Evolutionary conservation across 1,284 basidiomycete species (phyloP).

Genomic region (Taiwanofungus camphoratus): DNA sequence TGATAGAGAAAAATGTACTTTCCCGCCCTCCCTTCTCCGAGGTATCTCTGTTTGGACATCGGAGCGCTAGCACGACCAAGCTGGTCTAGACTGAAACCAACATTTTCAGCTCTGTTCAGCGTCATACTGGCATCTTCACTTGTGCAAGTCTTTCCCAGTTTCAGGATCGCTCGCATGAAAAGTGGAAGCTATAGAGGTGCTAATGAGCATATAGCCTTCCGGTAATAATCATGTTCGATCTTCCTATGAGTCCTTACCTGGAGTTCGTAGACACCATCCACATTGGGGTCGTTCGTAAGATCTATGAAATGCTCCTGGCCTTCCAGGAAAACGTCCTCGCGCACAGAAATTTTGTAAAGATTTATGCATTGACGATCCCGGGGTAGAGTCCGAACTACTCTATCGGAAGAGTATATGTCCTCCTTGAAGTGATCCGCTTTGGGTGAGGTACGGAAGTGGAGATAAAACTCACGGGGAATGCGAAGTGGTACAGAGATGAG

Average conservation of each 20-base stretch:
- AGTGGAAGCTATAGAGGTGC: constrained; percentile 66
- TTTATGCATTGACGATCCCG: constrained; percentile 74
- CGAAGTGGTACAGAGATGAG: constrained; percentile 79
- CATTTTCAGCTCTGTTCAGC: constrained; percentile 79
- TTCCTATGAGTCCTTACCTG: constrained; percentile 47
- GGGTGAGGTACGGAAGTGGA: constrained; percentile 77
- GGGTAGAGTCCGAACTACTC: constrained; percentile 77
- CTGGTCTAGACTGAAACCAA: constrained; percentile 84
- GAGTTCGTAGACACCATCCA: constrained; percentile 93
- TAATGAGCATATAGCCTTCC: constrained; percentile 2
- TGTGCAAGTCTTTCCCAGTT: constrained; percentile 80
- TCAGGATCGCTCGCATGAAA: constrained; percentile 77
- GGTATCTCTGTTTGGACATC: constrained; percentile 66
- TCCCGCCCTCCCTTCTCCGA: constrained; percentile 67
- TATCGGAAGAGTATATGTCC: constrained; percentile 68
- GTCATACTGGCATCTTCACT: constrained; percentile 66
- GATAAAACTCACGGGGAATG: constrained; percentile 89
- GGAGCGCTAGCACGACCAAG: constrained; percentile 61
- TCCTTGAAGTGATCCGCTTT: constrained; percentile 60
- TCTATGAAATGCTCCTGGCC: constrained; percentile 90
- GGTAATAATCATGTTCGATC: constrained; percentile 9
- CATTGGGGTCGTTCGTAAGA: constrained; percentile 90
- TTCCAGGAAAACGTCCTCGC: constrained; percentile 80
- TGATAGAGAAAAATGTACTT: constrained; percentile 95
- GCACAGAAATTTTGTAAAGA: constrained; percentile 81